Evolutionary conservation across 2,329 filamentous ascomycete species (phyloP).

Genomic region (Exophiala viscosa): DNA sequence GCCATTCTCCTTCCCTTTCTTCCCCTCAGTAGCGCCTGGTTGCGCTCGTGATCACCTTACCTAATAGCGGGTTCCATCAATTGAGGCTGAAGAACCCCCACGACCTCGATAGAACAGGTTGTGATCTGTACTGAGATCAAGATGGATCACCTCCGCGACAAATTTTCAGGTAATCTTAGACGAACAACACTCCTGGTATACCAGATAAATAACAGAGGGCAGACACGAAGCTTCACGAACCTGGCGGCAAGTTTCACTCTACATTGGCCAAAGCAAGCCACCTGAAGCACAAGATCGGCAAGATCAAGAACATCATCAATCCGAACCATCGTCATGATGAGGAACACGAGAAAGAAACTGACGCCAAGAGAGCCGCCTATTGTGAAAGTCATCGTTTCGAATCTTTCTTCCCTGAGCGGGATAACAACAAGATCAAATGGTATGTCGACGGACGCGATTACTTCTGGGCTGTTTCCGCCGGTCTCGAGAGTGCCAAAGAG

Average conservation of each 20-base stretch:
- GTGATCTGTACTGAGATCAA: neutral
- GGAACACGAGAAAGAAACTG: constrained; percentile 78
- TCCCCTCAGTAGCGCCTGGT: neutral
- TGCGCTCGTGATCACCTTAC: neutral
- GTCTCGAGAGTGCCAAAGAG: constrained; percentile 84
- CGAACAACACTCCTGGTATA: neutral
- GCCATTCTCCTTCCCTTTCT: neutral
- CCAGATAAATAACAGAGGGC: constrained; percentile 10
- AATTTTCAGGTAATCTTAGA: constrained; percentile 25
- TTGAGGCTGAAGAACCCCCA: too few species aligned
- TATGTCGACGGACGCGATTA: constrained; percentile 96
- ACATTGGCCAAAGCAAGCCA: constrained; percentile 54
- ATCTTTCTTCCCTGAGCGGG: constrained; percentile 84
- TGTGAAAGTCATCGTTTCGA: constrained; percentile 73
- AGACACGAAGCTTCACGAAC: constrained; percentile 37
- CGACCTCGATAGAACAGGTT: neutral
- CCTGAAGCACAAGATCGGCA: constrained; percentile 61
- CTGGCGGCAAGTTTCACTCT: constrained; percentile 12
- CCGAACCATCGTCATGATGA: constrained; percentile 89
- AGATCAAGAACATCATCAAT: constrained; percentile 69
- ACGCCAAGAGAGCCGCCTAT: constrained; percentile 71
- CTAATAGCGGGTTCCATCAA: neutral
- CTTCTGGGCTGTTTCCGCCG: constrained; percentile 87
- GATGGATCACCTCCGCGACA: constrained; percentile 27
- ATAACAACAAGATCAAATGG: constrained; percentile 89